Base-by-base conservation (phyloP, 768 basidiomycete species). In the Agaricus sinodeliciosus region DNA sequence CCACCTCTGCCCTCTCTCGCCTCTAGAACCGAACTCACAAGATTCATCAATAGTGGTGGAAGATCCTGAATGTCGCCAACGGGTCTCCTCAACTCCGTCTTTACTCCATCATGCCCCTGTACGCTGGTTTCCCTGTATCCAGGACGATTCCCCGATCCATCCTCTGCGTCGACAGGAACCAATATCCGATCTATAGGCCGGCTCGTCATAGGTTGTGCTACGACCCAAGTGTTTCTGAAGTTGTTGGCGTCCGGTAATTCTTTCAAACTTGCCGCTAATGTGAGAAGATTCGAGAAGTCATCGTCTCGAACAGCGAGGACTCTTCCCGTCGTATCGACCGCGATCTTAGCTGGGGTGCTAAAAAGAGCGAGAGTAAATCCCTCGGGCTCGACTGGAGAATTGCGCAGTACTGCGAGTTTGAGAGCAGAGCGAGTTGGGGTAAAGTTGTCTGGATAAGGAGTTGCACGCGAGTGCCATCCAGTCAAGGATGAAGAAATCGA, bases 351-450 rank as follows among this genome's bases (percentile, higher is more conserved):
- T 22, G 57, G 35, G 12, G 57, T 57, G 31, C 49, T 31, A 55
- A 71, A 74, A 0, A 74, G 48, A 4, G 70, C 68, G 25, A 72
- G 61, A 0, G 68, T 67, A 48, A 74, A 69, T 9, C 70, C 70
- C 42, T 68, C 63, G 13, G 59, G 61, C 45, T 70, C 70, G 5
- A 63, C 63, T n/a, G 55, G 67, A 2, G 63, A 58, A 54, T 69
- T 72, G 12, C 66, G 60, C 9, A 72, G 63, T 4, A 71, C 65
- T 0, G 62, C 65, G 11, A 72, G 57, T 25, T 57, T 52, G 9
- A 73, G 62, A 4, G 58, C 55, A 0, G 62, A 57, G 19, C 59
- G 63, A 8, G 60, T 60, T 6, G 69, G 71, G 12, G 39, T 42
- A 57, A 67, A 67, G 3, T 57, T 36, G 13, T 57, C 31, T 2